Conservation (phyloP, 2,329 filamentous ascomycete species). For the Colletotrichum sp. region DNA sequence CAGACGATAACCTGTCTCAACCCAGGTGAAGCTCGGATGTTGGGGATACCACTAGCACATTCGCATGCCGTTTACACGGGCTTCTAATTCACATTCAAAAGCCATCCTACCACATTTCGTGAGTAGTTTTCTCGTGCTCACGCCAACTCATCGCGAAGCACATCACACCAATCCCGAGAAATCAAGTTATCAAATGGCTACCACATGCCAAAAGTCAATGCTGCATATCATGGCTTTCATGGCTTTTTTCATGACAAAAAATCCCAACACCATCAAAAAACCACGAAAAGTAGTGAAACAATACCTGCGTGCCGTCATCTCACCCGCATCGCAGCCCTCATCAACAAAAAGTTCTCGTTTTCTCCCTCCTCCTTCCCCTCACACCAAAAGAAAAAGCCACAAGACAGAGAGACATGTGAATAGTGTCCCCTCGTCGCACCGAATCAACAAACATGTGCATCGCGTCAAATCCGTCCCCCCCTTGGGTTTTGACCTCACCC, state of each 20-base stretch:
- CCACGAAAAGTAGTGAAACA: not conserved
- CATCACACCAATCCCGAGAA: not conserved
- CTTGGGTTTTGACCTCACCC: not conserved
- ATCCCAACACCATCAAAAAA: not conserved
- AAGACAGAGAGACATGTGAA: not conserved
- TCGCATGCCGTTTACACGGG: not conserved
- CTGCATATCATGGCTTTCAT: not conserved
- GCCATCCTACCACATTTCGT: not conserved
- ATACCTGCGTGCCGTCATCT: not conserved
- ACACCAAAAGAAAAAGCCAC: not conserved
- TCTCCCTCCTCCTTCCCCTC: not conserved
- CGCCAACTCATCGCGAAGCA: not conserved
- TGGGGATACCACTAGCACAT: not conserved
- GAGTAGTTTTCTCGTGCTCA: not conserved
- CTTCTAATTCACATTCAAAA: not conserved
- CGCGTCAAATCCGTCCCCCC: not conserved
- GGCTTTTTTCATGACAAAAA: not conserved
- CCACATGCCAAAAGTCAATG: not conserved
- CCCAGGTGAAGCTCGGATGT: not conserved
- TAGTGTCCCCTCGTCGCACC: not conserved
- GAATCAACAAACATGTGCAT: not conserved
- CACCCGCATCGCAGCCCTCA: not conserved
- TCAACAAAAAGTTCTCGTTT: not conserved
- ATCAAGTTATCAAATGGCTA: not conserved
- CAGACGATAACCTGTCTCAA: not conserved